A percentile compares a stretch with the other conserved stretches of the same genome.
phyloP scores from a whole-genome alignment of 2,329 filamentous ascomycete genomes.

The Lithohypha guttulata region DNA sequence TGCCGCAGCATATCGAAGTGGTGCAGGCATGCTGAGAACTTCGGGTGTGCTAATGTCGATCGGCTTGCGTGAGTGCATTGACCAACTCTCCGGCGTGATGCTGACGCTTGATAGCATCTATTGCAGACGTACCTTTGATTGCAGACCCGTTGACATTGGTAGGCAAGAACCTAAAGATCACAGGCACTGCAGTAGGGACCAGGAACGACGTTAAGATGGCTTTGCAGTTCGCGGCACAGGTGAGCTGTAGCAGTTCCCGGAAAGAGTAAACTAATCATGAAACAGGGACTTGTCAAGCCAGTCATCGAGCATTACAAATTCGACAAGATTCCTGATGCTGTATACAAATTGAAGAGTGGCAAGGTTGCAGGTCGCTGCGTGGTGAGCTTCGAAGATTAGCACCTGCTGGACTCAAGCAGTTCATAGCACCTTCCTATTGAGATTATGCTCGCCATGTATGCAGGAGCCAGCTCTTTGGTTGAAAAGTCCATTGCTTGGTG shows the following conservation, averaged over 20 bases:
- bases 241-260: constrained; percentile 25
- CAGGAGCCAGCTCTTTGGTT: background rate
- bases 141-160: constrained; percentile 12
- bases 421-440: background rate
- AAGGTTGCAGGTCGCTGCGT: constrained; percentile 44
- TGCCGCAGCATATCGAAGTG: constrained; percentile 12
- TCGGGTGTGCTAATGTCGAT: constrained; percentile 40
- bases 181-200: constrained; percentile 17
- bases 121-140: constrained; percentile 7
- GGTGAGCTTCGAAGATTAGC: constrained; percentile 39
- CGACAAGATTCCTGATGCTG: constrained; percentile 39
- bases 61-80: constrained; percentile 23
- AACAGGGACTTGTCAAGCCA: constrained; percentile 38
- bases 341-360: constrained; percentile 39
- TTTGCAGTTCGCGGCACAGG: constrained; percentile 23
- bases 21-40: constrained; percentile 4
- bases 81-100: background rate
- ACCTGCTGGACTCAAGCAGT: background rate
- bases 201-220: constrained; percentile 17
- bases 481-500: background rate
- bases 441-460: background rate
- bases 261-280: constrained; percentile 24
- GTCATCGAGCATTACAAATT: constrained; percentile 41
- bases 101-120: constrained; percentile 3
- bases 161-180: constrained; percentile 15